Evolutionary conservation across 768 basidiomycete species (phyloP).

Genomic region (Collybia sp.): DNA sequence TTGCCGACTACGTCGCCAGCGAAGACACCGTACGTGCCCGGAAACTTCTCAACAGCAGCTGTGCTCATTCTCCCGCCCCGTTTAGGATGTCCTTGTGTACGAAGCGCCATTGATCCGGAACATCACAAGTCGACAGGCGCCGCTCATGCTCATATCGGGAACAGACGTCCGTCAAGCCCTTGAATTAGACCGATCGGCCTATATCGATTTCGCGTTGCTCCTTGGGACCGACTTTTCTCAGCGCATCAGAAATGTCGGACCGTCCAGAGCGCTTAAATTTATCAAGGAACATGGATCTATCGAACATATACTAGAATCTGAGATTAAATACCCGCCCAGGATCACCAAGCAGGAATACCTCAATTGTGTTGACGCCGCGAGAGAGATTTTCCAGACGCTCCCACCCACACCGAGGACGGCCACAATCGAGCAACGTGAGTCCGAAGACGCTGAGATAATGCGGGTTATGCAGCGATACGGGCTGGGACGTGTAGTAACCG

Average conservation of each 20-base stretch:
- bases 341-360: slow-evolving; percentile 50
- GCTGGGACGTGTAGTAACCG: slow-evolving; percentile 35
- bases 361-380: slow-evolving; percentile 55
- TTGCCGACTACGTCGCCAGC: slow-evolving; percentile 84
- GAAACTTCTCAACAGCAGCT: slow-evolving; percentile 2
- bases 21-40: slow-evolving; percentile 72
- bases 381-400: slow-evolving; percentile 59
- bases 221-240: slow-evolving; percentile 90
- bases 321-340: slow-evolving; percentile 48
- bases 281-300: slow-evolving; percentile 71
- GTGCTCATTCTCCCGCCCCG: slow-evolving; percentile 1
- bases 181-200: slow-evolving; percentile 50
- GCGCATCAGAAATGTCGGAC: slow-evolving; percentile 80
- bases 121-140: slow-evolving; percentile 52
- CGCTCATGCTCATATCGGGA: slow-evolving; percentile 64
- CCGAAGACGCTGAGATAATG: slow-evolving; percentile 37
- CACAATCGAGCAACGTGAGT: slow-evolving; percentile 26
- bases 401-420: slow-evolving; percentile 53
- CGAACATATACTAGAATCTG: slow-evolving; percentile 55
- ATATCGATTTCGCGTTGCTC: slow-evolving; percentile 81
- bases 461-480: slow-evolving; percentile 46
- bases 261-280: slow-evolving; percentile 68
- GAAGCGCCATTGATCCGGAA: slow-evolving; percentile 81
- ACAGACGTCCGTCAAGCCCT: slow-evolving; percentile 54
- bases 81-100: slow-evolving; percentile 77